Evolutionary conservation across 2,329 filamentous ascomycete species (phyloP).

Genomic region (Endothia cerciana): DNA sequence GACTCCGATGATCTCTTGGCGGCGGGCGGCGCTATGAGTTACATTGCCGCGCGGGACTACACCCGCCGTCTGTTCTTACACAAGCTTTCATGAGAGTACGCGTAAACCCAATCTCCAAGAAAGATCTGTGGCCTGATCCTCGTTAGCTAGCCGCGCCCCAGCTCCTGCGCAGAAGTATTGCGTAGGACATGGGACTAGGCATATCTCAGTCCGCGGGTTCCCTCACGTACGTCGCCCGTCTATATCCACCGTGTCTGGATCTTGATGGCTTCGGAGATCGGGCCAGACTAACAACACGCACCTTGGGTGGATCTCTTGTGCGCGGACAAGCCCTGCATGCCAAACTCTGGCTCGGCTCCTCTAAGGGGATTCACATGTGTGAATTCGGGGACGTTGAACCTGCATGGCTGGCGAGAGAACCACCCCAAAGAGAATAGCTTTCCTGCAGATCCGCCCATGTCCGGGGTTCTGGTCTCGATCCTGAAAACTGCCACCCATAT

Average conservation of each 20-base stretch:
- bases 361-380: not conserved
- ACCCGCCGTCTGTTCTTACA: not conserved
- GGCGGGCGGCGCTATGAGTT: not conserved
- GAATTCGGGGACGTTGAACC: not conserved
- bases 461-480: not conserved
- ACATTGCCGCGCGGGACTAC: constrained; percentile 2
- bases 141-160: not conserved
- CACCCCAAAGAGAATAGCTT: not conserved
- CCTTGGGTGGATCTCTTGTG: no score
- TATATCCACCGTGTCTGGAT: no score
- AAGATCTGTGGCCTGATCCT: not conserved
- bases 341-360: not conserved
- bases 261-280: no score
- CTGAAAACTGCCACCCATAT: not conserved
- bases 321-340: no score
- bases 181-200: no score
- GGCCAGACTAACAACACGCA: no score
- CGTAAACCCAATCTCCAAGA: not conserved
- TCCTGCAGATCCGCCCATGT: not conserved
- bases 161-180: not conserved
- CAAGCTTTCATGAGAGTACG: not conserved
- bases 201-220: no score
- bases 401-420: not conserved
- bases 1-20: not conserved
- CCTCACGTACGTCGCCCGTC: no score